Evolutionary conservation across 768 basidiomycete species (phyloP), one percentile per base, ranked within the genome.

Genomic region (Mycena indigotica): DNA sequence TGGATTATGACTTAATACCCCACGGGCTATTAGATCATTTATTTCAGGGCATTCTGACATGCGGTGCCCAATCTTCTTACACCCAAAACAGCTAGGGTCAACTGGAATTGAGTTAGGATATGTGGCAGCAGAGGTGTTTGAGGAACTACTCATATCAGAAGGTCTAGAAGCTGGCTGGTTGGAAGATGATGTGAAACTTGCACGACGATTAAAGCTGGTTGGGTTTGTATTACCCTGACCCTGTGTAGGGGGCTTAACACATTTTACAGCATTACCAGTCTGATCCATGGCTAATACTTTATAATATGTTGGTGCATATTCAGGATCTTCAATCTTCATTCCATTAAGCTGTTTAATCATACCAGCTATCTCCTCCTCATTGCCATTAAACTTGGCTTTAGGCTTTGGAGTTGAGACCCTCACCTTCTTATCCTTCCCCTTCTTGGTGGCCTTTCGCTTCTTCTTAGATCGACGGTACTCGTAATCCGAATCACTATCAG

Each of bases 41-140:
- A 57, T 19, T 10, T 52, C 12, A 1, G 17, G 21, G n/a, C 56
- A 57, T 1, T 57, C 50, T 1, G 16, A 13, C 8, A 57, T 35
- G 10, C 44, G 50, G 19, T 57, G 56, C 10, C 50, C 50, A 0
- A n/a, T 8, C 1, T 3, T 16, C 19, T 19, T 38, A 17, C 52
- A 53, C 0, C 52, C 52, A 45, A 21, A 53, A 16, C 57, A 53
- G 17, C 52, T 45, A 2, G 28, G 16, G 48, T 44, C 41, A 21
- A 44, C 21, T 15, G 41, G 41, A 44, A 44, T 44, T 6, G 6
- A 8, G n/a, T 44, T 44, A 5, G 41, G 41, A 21, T 44, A 44
- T 8, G 41, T 44, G 8, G 41, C 41, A 44, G 41, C 41, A 44
- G 10, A 8, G 41, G 12, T 13, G 41, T 19, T 8, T 6, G 12